Percentiles rank a stretch among this genome's conserved stretches.
Evolutionary conservation across 441 rosid species (phyloP).

Genomic region (Croton laevigatus): DNA sequence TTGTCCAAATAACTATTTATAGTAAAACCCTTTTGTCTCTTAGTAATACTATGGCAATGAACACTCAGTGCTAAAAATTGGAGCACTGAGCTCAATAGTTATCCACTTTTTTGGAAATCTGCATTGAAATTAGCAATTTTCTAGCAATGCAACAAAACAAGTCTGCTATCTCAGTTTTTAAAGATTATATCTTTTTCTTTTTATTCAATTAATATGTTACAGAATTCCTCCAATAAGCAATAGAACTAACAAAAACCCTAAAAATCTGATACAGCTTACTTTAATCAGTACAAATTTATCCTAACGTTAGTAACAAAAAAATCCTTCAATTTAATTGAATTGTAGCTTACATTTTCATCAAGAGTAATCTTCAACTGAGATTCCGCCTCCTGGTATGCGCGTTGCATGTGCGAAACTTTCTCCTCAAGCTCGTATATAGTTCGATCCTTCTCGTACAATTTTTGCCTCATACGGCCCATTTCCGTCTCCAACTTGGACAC

Average conservation of each 20-base stretch:
- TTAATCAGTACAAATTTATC: neutral
- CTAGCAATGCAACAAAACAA: neutral
- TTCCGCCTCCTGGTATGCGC: slow-evolving; percentile 48
- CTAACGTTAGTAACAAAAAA: neutral
- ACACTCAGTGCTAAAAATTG: neutral
- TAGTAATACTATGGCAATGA: neutral
- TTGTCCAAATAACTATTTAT: neutral
- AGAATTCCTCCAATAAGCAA: neutral
- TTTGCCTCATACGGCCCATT: slow-evolving; percentile 46
- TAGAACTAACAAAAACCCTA: neutral
- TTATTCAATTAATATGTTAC: neutral
- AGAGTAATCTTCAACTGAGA: slow-evolving; percentile 47
- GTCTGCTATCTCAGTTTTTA: neutral
- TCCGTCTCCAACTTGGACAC: slow-evolving; percentile 75
- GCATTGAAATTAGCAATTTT: neutral
- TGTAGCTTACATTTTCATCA: slow-evolving; percentile 63
- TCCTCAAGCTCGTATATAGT: slow-evolving; percentile 54
- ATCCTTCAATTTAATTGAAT: neutral
- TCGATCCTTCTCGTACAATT: slow-evolving; percentile 60
- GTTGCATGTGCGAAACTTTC: slow-evolving; percentile 46
- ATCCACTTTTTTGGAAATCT: neutral
- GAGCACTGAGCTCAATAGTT: neutral
- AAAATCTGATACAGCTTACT: neutral
- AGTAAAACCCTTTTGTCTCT: neutral
- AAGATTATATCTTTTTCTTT: neutral